Percentiles rank a stretch among this genome's conserved stretches.
Conservation (phyloP, 129 eudicot genomes). For the Escallonia herrerae region DNA sequence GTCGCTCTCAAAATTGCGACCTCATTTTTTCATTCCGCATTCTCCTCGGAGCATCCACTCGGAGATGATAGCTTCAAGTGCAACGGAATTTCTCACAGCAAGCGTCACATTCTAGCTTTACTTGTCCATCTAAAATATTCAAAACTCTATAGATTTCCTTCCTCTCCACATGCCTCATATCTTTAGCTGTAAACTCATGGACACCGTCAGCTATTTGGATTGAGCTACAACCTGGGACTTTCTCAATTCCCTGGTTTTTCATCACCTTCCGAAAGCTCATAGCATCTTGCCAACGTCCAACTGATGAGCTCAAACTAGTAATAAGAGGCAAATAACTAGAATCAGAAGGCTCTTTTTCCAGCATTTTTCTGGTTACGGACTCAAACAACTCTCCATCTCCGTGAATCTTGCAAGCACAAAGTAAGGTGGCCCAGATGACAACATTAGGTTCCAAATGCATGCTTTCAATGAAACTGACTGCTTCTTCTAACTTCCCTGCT, state of each 20-base stretch:
- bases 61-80: constrained; percentile 5
- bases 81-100: background rate
- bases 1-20: background rate
- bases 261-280: constrained; percentile 37
- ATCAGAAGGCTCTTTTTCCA: constrained; percentile 40
- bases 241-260: constrained; percentile 34
- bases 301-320: constrained; percentile 44
- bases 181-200: constrained; percentile 61
- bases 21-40: background rate
- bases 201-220: constrained; percentile 49
- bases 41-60: background rate
- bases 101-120: constrained; percentile 18
- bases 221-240: constrained; percentile 61
- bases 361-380: constrained; percentile 34
- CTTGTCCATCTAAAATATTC: constrained; percentile 34
- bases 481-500: constrained; percentile 49
- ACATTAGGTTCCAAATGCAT: constrained; percentile 51
- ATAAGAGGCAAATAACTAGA: constrained; percentile 43
- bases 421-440: constrained; percentile 57
- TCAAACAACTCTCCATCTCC: constrained; percentile 39
- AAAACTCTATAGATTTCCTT: constrained; percentile 44
- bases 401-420: constrained; percentile 46
- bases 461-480: constrained; percentile 34
- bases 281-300: constrained; percentile 54
- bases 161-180: constrained; percentile 44